These are phyloP conservation scores for Pseudogymnoascus sp. DNA, from an alignment of 2,329 filamentous ascomycete genomes.

Conservation along the genomic window DNA sequence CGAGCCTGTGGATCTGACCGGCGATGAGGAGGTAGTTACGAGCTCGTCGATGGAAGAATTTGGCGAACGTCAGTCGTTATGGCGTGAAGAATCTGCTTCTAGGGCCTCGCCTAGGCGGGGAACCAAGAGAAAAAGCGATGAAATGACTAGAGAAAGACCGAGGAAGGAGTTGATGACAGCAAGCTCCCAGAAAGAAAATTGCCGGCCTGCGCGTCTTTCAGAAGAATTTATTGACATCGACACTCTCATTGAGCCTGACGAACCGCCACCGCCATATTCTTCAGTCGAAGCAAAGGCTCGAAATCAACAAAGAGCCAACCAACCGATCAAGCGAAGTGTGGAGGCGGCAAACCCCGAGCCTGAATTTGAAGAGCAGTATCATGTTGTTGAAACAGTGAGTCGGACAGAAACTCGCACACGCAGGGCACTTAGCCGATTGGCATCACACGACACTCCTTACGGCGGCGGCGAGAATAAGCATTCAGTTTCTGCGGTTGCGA, in stretches of 20 bases:
- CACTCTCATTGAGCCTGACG: conserved; percentile 13
- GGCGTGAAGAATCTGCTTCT: conserved; percentile 23
- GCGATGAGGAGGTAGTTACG: conserved; percentile 18
- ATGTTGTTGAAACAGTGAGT: conserved; percentile 23
- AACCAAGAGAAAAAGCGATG: conserved; percentile 29
- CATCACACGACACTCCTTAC: conserved; percentile 13
- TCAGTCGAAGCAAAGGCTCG: background rate
- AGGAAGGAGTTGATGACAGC: conserved; percentile 12
- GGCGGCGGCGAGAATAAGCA: background rate
- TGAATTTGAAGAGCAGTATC: conserved; percentile 11
- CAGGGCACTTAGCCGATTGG: conserved; percentile 21
- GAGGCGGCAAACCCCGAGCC: background rate
- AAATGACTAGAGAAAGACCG: conserved; percentile 19
- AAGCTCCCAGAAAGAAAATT: conserved; percentile 3
- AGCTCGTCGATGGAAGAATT: conserved; percentile 22
- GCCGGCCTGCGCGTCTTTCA: conserved; percentile 2
- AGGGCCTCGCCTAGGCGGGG: conserved; percentile 17
- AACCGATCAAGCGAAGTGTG: conserved; percentile 14
- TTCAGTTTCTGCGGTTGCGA: background rate
- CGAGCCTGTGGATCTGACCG: conserved; percentile 28
- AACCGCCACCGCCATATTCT: background rate
- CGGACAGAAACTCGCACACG: conserved; percentile 21
- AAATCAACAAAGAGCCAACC: conserved; percentile 1
- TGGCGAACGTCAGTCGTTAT: conserved; percentile 20
- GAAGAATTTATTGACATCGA: conserved; percentile 29